phyloP scores from a whole-genome alignment of 805 yeast species.

The Metschnikowia koreensis region DNA sequence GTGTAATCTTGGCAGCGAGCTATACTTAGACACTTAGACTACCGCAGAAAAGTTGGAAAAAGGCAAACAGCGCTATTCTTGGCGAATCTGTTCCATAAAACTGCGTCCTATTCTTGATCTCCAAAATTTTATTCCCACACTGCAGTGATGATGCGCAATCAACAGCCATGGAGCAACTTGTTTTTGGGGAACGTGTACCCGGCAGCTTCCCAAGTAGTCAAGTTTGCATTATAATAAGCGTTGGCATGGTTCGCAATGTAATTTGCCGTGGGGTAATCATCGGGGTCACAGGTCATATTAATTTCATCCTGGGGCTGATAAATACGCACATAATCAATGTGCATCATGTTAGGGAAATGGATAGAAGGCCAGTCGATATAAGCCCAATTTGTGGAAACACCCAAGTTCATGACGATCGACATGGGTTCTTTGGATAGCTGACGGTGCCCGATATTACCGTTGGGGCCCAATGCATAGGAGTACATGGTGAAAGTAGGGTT shows the following conservation, averaged over 20 bases:
- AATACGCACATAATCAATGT: slow-evolving; percentile 83
- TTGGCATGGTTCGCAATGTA: slow-evolving; percentile 69
- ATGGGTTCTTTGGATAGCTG: slow-evolving; percentile 86
- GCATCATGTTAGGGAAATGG: slow-evolving; percentile 73
- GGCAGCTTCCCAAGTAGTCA: slow-evolving; percentile 71
- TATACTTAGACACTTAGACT: too few relatives aligned
- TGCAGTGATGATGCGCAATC: not conserved
- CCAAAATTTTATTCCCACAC: not conserved
- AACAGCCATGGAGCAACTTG: slow-evolving; percentile 18
- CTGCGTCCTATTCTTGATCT: not conserved
- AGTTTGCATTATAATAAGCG: slow-evolving; percentile 68
- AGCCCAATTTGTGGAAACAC: slow-evolving; percentile 90
- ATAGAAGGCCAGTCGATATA: slow-evolving; percentile 86
- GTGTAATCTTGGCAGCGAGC: too few relatives aligned
- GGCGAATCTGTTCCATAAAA: too few relatives aligned
- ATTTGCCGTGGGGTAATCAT: slow-evolving; percentile 77
- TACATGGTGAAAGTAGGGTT: slow-evolving; percentile 69
- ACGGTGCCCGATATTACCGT: slow-evolving; percentile 88
- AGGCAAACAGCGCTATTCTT: too few relatives aligned
- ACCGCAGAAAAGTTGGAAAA: too few relatives aligned
- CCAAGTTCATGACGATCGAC: slow-evolving; percentile 84
- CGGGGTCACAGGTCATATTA: slow-evolving; percentile 81
- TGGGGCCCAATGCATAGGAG: slow-evolving; percentile 77
- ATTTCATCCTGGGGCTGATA: slow-evolving; percentile 74
- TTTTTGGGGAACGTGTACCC: slow-evolving; percentile 56